Base-by-base conservation (phyloP, 2,329 filamentous ascomycete species). In the Gnomoniopsis sp. region DNA sequence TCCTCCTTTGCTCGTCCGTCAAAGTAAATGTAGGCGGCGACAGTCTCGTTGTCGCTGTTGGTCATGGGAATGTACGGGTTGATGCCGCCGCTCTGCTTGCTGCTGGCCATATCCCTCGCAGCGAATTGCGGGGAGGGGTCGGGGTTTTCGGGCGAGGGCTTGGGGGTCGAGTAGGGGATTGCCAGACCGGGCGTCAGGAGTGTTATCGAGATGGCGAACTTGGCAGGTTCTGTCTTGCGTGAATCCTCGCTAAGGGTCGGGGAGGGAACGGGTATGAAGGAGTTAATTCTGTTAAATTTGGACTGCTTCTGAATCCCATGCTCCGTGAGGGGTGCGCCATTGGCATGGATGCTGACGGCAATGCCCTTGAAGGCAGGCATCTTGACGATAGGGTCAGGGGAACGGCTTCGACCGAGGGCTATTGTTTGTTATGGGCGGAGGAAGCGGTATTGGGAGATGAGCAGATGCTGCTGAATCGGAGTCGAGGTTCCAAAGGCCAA, bases 341-440 rank as follows among this genome's bases (percentile, higher is more conserved):
- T 87, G 59, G 86, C 84, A 78, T 99, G 95, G 74, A 98, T 96
- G 83, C 91, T 96, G 73, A 98, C 93, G 69, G 95, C 93, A 77
- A 99, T 92, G 77, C 95, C 95, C 81, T 98, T 96, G 81, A 98
- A 99, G 86, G 93, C 98, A 79, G 95, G 95, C 95, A 86, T 86
- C 71, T 71, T 83, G 71, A 69, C 52, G 38, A 46, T 46, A 53
- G 57, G 26, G 17, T 41, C 30, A 52, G 51, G 41, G n/a, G 15
- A 19, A 34, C 41, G 26, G 36, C 23, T 34, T 55, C 14, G 19
- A 23, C 53, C 12, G 19, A 30, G 59, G 23, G 23, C 38, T 3
- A 36, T 46, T 30, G 26, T 7, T 48, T 22, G 22, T 48, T 2
- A 6, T 19, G 46, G 34, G 41, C 17, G 49, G 19, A 38, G 17